These are phyloP conservation scores for barley (Hordeum vulgare) DNA, from an alignment of 176 grass and related monocot genomes.

Conservation along the genomic window MorexV3_pseudomolecules_assembly NC_058522.1:345553609-345554108, in stretches of 20 bases:
- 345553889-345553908: neutral
- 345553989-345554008: conserved; percentile 3
- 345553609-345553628: neutral
- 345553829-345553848: neutral
- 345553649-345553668: no score
- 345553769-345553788: no score
- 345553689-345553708: neutral
- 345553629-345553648: neutral
- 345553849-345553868: neutral
- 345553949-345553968: neutral
- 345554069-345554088: neutral
- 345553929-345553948: neutral
- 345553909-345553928: neutral
- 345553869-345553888: neutral
- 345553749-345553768: no score
- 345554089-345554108: neutral
- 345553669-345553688: neutral
- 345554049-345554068: no score
- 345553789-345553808: neutral
- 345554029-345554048: neutral
- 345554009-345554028: neutral
- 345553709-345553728: neutral
- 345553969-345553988: neutral
- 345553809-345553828: neutral
- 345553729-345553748: no score